Evolutionary conservation across 139 green algal species (phyloP).

Genomic region (Gonium pectorale): DNA sequence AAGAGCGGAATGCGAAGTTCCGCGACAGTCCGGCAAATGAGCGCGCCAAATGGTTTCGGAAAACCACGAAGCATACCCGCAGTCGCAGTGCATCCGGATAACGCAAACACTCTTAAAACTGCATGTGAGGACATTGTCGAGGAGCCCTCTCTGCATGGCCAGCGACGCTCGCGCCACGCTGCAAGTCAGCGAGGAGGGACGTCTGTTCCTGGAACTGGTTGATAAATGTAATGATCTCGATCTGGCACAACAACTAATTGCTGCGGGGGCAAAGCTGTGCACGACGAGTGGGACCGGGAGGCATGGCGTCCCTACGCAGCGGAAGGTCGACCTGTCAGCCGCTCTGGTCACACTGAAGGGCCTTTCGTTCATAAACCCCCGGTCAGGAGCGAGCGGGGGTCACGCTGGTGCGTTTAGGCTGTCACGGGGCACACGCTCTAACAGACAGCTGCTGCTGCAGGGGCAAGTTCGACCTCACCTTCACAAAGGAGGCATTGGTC

Average conservation of each 20-base stretch:
- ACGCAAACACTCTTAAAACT: too few relatives aligned
- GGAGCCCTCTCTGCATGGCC: too few relatives aligned
- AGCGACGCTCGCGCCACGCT: slow-evolving; percentile 6
- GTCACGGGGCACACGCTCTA: too few relatives aligned
- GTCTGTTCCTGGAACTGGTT: slow-evolving; percentile 7
- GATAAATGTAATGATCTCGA: background rate
- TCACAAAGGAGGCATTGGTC: background rate
- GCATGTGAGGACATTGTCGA: too few relatives aligned
- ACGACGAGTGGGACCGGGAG: background rate
- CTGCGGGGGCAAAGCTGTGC: background rate
- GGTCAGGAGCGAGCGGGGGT: background rate
- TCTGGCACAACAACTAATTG: background rate
- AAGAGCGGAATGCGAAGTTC: too few relatives aligned
- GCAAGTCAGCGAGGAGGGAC: background rate
- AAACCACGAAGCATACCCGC: too few relatives aligned
- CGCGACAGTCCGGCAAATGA: too few relatives aligned
- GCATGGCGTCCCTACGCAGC: background rate
- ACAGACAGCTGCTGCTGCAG: too few relatives aligned
- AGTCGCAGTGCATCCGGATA: too few relatives aligned
- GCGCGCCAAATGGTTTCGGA: too few relatives aligned
- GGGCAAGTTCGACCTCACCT: slow-evolving; percentile 25
- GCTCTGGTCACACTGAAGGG: slow-evolving; percentile 7
- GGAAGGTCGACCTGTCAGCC: background rate
- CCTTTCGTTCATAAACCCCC: slow-evolving; percentile 14
- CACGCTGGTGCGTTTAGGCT: too few relatives aligned